These are phyloP conservation scores for Mycena sanguinolenta DNA, from an alignment of 768 basidiomycete species.

Conservation along the genomic window DNA sequence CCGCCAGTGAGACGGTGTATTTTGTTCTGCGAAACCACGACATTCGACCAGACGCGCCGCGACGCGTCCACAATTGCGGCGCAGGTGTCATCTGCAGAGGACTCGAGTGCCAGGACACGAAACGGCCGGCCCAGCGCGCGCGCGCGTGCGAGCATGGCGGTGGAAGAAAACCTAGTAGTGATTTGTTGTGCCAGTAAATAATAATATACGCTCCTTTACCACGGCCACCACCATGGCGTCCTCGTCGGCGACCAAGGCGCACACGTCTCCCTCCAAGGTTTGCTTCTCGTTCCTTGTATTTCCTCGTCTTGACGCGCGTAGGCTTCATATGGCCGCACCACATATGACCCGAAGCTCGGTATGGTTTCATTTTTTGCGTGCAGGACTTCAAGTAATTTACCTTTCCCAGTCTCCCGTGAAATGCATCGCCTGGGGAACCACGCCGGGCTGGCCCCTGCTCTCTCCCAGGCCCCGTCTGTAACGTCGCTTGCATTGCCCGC, in stretches of 20 bases:
- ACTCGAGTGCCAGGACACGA: slow-evolving; percentile 84
- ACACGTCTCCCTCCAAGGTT: slow-evolving; percentile 69
- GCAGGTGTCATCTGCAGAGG: slow-evolving; percentile 95
- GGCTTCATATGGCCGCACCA: slow-evolving; percentile 77
- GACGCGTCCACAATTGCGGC: slow-evolving; percentile 86
- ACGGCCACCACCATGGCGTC: slow-evolving; percentile 52
- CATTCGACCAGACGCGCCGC: slow-evolving; percentile 81
- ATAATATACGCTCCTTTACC: too few relatives aligned
- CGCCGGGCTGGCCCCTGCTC: slow-evolving; percentile 64
- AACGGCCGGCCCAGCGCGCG: slow-evolving; percentile 53
- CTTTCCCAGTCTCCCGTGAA: slow-evolving; percentile 71
- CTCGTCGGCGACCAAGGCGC: slow-evolving; percentile 55
- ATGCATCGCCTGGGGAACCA: slow-evolving; percentile 86
- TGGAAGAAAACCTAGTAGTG: too few relatives aligned
- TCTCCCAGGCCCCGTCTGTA: slow-evolving; percentile 64
- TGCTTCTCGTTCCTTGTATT: slow-evolving; percentile 13
- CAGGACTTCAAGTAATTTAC: too few relatives aligned
- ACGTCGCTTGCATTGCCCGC: slow-evolving; percentile 59
- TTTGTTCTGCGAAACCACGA: slow-evolving; percentile 86
- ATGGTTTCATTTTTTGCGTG: background rate
- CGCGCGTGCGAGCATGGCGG: background rate
- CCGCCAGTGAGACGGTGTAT: slow-evolving; percentile 77
- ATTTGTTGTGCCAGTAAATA: too few relatives aligned
- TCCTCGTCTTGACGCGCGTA: slow-evolving; percentile 13
- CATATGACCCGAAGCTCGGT: slow-evolving; percentile 80